phyloP scores from a whole-genome alignment of 2,329 filamentous ascomycete species.

The Phialophora expanda region DNA sequence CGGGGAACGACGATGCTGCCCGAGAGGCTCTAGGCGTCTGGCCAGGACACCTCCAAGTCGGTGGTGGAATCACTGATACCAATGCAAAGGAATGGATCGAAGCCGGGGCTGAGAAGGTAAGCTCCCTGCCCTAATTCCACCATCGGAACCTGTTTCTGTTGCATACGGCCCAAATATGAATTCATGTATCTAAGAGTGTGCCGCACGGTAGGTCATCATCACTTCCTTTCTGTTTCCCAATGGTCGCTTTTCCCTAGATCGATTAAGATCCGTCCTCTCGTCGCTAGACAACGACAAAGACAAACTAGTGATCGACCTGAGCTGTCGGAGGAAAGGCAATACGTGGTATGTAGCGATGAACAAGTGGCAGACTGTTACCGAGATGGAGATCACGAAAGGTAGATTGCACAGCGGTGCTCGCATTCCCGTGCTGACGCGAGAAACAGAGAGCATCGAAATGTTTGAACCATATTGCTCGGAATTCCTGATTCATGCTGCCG shows the following conservation, averaged over 20 bases:
- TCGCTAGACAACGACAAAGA: slow-evolving; percentile 74
- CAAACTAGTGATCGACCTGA: slow-evolving; percentile 92
- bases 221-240: slow-evolving; percentile 92
- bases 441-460: slow-evolving; percentile 73
- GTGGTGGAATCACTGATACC: slow-evolving; percentile 85
- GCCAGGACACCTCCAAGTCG: slow-evolving; percentile 82
- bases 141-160: not conserved
- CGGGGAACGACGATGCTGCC: slow-evolving; percentile 81
- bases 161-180: not conserved
- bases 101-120: slow-evolving; percentile 84
- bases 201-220: slow-evolving; percentile 80
- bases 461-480: slow-evolving; percentile 94
- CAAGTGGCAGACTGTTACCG: slow-evolving; percentile 97
- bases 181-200: not conserved
- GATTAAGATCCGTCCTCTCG: slow-evolving; percentile 74
- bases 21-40: slow-evolving; percentile 77
- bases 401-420: slow-evolving; percentile 28
- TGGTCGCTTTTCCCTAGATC: slow-evolving; percentile 76
- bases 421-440: slow-evolving; percentile 1
- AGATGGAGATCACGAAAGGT: slow-evolving; percentile 93
- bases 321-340: slow-evolving; percentile 76
- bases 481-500: slow-evolving; percentile 95
- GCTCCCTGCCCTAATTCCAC: slow-evolving; percentile 36
- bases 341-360: slow-evolving; percentile 98
- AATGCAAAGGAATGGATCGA: slow-evolving; percentile 89